A percentile compares a stretch with the other conserved stretches of the same genome.
phyloP scores from a whole-genome alignment of 2,329 filamentous ascomycete species.

The Macrophomina phaseolina region DNA sequence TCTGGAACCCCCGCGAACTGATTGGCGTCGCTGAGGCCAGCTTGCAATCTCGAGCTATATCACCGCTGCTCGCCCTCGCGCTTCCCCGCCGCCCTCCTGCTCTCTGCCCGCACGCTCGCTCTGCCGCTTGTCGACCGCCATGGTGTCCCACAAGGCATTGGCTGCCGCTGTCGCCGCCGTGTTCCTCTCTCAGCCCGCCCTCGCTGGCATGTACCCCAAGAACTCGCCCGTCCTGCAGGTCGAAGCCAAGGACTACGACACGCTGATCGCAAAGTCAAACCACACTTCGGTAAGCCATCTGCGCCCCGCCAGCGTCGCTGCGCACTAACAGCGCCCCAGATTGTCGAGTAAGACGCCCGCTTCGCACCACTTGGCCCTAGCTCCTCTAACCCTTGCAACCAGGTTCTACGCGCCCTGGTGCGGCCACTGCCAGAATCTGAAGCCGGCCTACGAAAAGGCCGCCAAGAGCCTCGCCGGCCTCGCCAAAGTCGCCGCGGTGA shows the following conservation, averaged over 20 bases:
- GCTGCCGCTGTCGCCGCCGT: slow-evolving; percentile 65
- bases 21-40: slow-evolving; percentile 26
- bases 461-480: slow-evolving; percentile 88
- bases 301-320: neutral
- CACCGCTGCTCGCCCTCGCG: neutral
- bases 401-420: slow-evolving; percentile 99
- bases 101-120: neutral
- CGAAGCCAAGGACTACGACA: slow-evolving; percentile 77
- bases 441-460: slow-evolving; percentile 93
- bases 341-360: slow-evolving; percentile 37
- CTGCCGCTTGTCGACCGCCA: slow-evolving; percentile 31
- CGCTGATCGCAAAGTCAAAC: slow-evolving; percentile 84
- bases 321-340: slow-evolving; percentile 23
- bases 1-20: slow-evolving; percentile 26
- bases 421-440: slow-evolving; percentile 94
- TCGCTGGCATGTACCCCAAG: slow-evolving; percentile 80
- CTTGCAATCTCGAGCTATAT: slow-evolving; percentile 24
- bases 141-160: slow-evolving; percentile 45
- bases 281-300: slow-evolving; percentile 76
- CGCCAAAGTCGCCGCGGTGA: slow-evolving; percentile 90
- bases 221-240: slow-evolving; percentile 87
- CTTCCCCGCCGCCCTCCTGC: neutral
- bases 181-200: slow-evolving; percentile 68
- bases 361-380: slow-evolving; percentile 19
- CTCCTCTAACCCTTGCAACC: slow-evolving; percentile 46